Conservation (phyloP, 1,139 yeast species). For the Kodamaea derodonti region DNA sequence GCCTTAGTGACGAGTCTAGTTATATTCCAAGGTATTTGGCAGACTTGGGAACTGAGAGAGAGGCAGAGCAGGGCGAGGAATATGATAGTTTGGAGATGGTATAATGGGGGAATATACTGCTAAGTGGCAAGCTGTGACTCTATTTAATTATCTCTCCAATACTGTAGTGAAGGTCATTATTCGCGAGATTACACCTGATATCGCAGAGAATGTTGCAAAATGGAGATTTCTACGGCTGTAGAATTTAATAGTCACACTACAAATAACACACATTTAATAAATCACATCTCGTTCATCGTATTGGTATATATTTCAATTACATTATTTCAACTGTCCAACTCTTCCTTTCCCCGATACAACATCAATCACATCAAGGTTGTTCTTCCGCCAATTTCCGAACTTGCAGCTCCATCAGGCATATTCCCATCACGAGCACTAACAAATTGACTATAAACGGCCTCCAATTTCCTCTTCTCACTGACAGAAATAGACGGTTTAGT, state of each 20-base stretch:
- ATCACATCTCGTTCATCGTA: no score
- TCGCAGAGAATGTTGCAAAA: no score
- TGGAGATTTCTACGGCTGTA: no score
- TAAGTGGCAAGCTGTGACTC: no score
- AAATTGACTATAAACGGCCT: slow-evolving; percentile 66
- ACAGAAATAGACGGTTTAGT: slow-evolving; percentile 86
- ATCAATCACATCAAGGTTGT: slow-evolving; percentile 71
- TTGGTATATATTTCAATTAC: no score
- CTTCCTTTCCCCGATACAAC: no score
- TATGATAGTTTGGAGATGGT: slow-evolving; percentile 2
- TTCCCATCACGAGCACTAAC: slow-evolving; percentile 79
- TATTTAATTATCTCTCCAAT: no score
- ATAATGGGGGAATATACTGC: not conserved
- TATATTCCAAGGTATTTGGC: slow-evolving; percentile 21
- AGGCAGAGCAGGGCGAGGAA: slow-evolving; percentile 1
- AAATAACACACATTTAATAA: no score
- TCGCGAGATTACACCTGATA: no score
- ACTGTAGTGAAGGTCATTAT: no score
- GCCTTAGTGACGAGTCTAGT: slow-evolving; percentile 14
- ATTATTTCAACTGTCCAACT: no score
- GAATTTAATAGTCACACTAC: no score
- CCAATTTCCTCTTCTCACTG: slow-evolving; percentile 63
- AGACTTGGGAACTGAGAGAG: slow-evolving; percentile 14
- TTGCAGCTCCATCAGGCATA: slow-evolving; percentile 83
- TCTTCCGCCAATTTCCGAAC: slow-evolving; percentile 83